These are phyloP conservation scores for Phalaenopsis aphrodite DNA, from an alignment of 106 monocot genomes.

Conservation along the genomic window DNA sequence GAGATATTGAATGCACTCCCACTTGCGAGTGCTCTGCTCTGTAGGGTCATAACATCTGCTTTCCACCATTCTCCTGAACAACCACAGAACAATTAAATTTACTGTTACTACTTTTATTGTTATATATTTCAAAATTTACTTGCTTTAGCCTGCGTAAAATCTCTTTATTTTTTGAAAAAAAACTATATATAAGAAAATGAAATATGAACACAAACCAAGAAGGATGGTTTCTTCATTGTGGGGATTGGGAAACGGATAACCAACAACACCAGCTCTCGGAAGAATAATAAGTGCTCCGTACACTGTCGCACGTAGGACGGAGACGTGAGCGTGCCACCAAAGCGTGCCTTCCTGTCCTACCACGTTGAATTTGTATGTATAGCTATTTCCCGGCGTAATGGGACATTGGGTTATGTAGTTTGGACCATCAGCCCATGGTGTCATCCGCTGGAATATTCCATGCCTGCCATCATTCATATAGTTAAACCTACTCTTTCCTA, in stretches of 20 bases:
- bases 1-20: slow-evolving; percentile 28
- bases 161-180: too few species aligned
- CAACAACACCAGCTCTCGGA: slow-evolving; percentile 19
- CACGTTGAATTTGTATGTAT: slow-evolving; percentile 71
- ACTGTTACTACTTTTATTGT: too few species aligned
- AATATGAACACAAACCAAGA: slow-evolving; percentile 13
- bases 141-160: too few species aligned
- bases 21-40: slow-evolving; percentile 13
- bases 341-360: slow-evolving; percentile 68
- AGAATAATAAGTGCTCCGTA: slow-evolving; percentile 66
- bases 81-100: background rate
- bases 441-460: slow-evolving; percentile 60
- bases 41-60: slow-evolving; percentile 42
- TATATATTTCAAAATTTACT: too few species aligned
- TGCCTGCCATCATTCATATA: slow-evolving; percentile 41
- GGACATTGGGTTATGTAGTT: slow-evolving; percentile 74
- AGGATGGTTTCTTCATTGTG: slow-evolving; percentile 48
- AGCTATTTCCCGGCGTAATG: slow-evolving; percentile 44
- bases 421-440: slow-evolving; percentile 74
- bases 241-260: slow-evolving; percentile 65
- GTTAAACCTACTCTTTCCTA: background rate
- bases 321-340: slow-evolving; percentile 88
- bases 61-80: slow-evolving; percentile 81
- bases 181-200: too few species aligned
- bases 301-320: slow-evolving; percentile 56